These are phyloP conservation scores for Pleurotus sapidus DNA, from an alignment of 768 basidiomycete genomes.

Conservation along the genomic window DNA sequence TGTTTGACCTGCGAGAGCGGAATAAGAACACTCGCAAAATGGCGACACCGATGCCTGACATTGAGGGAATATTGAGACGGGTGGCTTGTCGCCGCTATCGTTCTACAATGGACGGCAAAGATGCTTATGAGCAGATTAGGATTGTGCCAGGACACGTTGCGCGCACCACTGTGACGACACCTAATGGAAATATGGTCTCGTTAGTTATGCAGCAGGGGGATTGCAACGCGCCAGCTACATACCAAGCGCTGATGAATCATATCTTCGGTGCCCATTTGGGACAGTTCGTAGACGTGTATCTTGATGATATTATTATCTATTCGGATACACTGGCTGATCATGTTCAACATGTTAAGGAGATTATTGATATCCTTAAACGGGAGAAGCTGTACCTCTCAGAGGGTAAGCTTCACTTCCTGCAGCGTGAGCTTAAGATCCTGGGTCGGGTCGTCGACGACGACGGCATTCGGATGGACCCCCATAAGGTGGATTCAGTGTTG, in stretches of 20 bases:
- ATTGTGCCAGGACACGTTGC: slow-evolving; percentile 21
- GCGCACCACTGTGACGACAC: slow-evolving; percentile 19
- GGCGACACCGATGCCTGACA: no score
- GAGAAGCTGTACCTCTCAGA: slow-evolving; percentile 24
- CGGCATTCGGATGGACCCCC: no score
- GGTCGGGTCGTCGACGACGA: no score
- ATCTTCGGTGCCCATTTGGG: slow-evolving; percentile 28
- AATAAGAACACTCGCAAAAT: no score
- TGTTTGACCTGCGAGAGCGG: no score
- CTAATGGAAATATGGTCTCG: slow-evolving; percentile 26
- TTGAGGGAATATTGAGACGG: no score
- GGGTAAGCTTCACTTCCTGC: slow-evolving; percentile 20
- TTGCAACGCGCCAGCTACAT: slow-evolving; percentile 13
- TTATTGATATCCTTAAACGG: slow-evolving; percentile 22
- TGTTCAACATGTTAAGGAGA: slow-evolving; percentile 18
- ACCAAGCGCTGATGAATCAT: slow-evolving; percentile 31
- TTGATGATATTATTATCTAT: slow-evolving; percentile 15
- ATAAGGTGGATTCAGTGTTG: no score
- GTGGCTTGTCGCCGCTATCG: slow-evolving; percentile 13
- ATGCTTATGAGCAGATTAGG: slow-evolving; percentile 37
- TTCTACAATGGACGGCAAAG: slow-evolving; percentile 32
- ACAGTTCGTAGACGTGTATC: slow-evolving; percentile 23
- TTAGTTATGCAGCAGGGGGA: slow-evolving; percentile 20
- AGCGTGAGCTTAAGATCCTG: slow-evolving; percentile 10
- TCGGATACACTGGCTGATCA: slow-evolving; percentile 30